phyloP scores from a whole-genome alignment of 306 rosid genomes.

The Oxytropis ochrocephala region DNA sequence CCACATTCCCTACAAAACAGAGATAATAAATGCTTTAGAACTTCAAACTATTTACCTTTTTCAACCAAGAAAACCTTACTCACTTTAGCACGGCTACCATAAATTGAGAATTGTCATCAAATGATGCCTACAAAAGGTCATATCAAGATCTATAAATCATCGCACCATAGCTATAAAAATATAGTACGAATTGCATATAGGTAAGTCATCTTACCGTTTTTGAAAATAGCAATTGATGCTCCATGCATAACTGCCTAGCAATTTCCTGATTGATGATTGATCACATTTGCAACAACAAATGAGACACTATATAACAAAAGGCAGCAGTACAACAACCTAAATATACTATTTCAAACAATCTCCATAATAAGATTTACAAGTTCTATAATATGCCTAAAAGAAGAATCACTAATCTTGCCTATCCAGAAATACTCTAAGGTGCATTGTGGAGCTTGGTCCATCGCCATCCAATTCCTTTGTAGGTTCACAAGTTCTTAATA shows the following conservation, averaged over 20 bases:
- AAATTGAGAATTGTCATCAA: constrained; percentile 90
- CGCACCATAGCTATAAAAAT: background rate
- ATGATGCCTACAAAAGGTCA: constrained; percentile 69
- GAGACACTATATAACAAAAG: constrained; percentile 10
- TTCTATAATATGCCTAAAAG: background rate
- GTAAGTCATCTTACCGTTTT: constrained; percentile 58
- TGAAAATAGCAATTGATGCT: constrained; percentile 71
- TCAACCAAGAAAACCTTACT: constrained; percentile 27
- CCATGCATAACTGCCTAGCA: constrained; percentile 82
- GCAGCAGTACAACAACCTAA: constrained; percentile 4
- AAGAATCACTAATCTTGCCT: background rate
- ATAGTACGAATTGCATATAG: background rate
- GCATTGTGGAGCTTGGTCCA: background rate
- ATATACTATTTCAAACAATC: constrained; percentile 2
- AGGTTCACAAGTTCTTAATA: background rate
- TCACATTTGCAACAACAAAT: constrained; percentile 19
- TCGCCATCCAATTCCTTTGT: background rate
- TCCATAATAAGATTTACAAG: background rate
- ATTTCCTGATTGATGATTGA: constrained; percentile 79
- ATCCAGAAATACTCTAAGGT: constrained; percentile 1
- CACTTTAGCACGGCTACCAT: constrained; percentile 85
- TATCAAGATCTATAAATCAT: constrained; percentile 21
- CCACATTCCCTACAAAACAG: constrained; percentile 77
- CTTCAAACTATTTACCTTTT: background rate
- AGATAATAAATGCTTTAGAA: constrained; percentile 16